Percentiles rank a stretch among this genome's conserved stretches.
Conservation (phyloP, 73 alveolate genomes). For the Tetrahymena malaccensis region DNA sequence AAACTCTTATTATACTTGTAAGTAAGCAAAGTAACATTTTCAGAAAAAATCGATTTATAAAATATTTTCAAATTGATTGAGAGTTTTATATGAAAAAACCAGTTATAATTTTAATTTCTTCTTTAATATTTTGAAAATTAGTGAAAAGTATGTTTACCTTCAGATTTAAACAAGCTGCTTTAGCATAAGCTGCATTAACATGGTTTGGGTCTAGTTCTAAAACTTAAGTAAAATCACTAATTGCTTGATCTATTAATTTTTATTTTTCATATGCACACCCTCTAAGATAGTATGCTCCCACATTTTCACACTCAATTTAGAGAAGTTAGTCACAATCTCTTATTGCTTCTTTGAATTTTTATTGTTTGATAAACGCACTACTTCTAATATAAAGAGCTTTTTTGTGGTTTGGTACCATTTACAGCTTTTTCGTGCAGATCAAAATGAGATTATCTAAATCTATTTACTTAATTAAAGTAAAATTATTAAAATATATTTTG, state of each 20-base stretch:
- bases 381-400: slow-evolving; percentile 67
- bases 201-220: slow-evolving; percentile 87
- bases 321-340: slow-evolving; percentile 63
- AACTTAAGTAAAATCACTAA: slow-evolving; percentile 77
- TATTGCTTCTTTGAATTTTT: slow-evolving; percentile 53
- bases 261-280: slow-evolving; percentile 77
- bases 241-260: slow-evolving; percentile 74
- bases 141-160: slow-evolving; percentile 17
- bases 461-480: background rate
- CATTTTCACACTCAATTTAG: slow-evolving; percentile 55
- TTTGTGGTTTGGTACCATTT: slow-evolving; percentile 54
- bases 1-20: too few species aligned
- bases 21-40: too few species aligned
- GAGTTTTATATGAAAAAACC: too few species aligned
- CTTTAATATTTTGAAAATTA: too few species aligned
- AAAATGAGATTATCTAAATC: slow-evolving; percentile 63
- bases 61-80: too few species aligned
- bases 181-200: slow-evolving; percentile 88
- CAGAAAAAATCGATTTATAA: too few species aligned
- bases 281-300: slow-evolving; percentile 75
- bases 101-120: too few species aligned
- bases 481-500: background rate
- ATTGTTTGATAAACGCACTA: slow-evolving; percentile 50
- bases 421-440: slow-evolving; percentile 62
- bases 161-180: slow-evolving; percentile 95